These are phyloP conservation scores for Pontederia crassipes DNA, from an alignment of 176 grass and related monocot genomes.

Conservation along the genomic window DNA sequence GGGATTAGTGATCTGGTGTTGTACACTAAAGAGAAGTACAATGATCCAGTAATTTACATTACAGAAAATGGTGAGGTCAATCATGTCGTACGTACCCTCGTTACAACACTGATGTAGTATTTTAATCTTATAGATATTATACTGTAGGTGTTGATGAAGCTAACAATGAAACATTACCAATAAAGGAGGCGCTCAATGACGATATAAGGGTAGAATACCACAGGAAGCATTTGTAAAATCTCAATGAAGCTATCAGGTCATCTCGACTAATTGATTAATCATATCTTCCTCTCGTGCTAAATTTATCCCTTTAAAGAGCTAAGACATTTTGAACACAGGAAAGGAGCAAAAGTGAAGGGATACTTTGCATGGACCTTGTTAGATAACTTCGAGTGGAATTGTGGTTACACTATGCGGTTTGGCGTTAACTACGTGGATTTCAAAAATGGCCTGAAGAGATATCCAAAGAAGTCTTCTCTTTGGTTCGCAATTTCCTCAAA, in stretches of 20 bases:
- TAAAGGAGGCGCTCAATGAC: conserved; percentile 10
- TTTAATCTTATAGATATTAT: background rate
- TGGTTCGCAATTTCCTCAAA: conserved; percentile 45
- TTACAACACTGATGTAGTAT: background rate
- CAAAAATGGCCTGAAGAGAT: conserved; percentile 33
- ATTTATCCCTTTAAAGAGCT: background rate
- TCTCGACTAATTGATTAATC: background rate
- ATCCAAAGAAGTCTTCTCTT: conserved; percentile 45
- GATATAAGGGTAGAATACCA: conserved; percentile 7
- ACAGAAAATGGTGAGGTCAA: conserved; percentile 9
- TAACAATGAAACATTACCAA: background rate
- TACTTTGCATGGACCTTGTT: conserved; percentile 64
- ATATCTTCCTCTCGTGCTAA: too few species aligned
- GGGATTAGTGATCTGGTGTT: conserved; percentile 44
- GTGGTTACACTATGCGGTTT: conserved; percentile 37
- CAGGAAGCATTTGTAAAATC: background rate
- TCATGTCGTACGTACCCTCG: too few species aligned
- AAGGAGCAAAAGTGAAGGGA: conserved; percentile 42
- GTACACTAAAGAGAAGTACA: conserved; percentile 44
- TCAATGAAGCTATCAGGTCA: conserved; percentile 17
- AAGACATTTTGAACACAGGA: conserved; percentile 8
- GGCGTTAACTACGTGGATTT: conserved; percentile 51
- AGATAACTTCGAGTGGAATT: conserved; percentile 58
- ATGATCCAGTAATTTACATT: conserved; percentile 14
- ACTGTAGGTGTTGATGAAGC: conserved; percentile 7